These are phyloP conservation scores for Talaromyces rugulosus DNA, from an alignment of 2,329 filamentous ascomycete genomes.

Conservation along the genomic window DNA sequence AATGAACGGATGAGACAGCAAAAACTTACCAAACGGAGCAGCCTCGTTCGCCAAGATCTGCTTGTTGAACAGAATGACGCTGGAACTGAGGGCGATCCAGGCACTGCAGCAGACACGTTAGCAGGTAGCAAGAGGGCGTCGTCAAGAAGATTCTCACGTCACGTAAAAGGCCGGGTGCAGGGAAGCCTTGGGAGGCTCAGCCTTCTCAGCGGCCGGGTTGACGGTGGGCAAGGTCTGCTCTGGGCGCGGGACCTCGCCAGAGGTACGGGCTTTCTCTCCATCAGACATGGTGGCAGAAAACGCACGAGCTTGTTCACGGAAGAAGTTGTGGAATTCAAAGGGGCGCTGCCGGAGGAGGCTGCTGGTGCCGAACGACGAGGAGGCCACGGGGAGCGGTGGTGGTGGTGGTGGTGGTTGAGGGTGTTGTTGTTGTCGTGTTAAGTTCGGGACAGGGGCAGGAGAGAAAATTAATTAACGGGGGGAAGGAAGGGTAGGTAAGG, in stretches of 20 bases:
- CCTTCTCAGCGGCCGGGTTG: constrained; percentile 71
- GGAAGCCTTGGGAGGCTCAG: constrained; percentile 58
- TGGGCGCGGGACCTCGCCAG: constrained; percentile 58
- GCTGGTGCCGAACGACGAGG: constrained; percentile 39
- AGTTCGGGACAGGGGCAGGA: constrained; percentile 9
- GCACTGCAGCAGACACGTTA: constrained; percentile 49
- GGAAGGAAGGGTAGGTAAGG: not conserved
- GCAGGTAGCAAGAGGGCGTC: too few relatives aligned
- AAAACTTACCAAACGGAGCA: constrained; percentile 68
- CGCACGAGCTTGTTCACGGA: constrained; percentile 36
- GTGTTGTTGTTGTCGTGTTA: not conserved
- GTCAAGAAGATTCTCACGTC: constrained; percentile 39
- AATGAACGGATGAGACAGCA: not conserved
- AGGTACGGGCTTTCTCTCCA: constrained; percentile 78
- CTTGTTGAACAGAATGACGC: constrained; percentile 99
- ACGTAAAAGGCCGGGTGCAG: constrained; percentile 87
- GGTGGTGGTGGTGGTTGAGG: not conserved
- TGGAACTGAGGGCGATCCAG: constrained; percentile 90
- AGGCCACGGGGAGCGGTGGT: constrained; percentile 34
- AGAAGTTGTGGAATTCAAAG: constrained; percentile 46
- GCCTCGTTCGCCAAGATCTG: constrained; percentile 74
- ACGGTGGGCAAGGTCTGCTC: constrained; percentile 67
- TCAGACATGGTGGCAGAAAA: constrained; percentile 53
- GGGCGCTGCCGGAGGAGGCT: constrained; percentile 42
- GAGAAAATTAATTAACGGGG: constrained; percentile 15